These are phyloP conservation scores for Colletotrichum sp. DNA, from an alignment of 2,329 filamentous ascomycete genomes.

Conservation along the genomic window DNA sequence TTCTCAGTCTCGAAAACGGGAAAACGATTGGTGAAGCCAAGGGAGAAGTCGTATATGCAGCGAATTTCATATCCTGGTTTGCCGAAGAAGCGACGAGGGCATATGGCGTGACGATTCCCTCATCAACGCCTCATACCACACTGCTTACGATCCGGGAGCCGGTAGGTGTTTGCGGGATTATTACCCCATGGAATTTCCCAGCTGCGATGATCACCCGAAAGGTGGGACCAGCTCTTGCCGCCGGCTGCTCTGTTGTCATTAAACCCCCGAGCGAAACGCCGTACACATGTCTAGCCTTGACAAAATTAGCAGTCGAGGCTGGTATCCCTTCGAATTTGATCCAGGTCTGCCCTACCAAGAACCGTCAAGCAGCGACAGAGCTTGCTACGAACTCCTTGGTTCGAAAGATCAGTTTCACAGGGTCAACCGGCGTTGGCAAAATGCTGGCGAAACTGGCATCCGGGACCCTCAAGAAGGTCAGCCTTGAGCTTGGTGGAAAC, in stretches of 20 bases:
- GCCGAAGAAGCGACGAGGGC: constrained; percentile 52
- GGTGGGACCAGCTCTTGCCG: constrained; percentile 61
- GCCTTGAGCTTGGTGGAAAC: constrained; percentile 77
- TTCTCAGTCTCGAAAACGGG: constrained; percentile 55
- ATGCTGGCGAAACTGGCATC: constrained; percentile 73
- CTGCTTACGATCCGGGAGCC: constrained; percentile 67
- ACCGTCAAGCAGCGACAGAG: constrained; percentile 17
- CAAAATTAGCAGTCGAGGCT: constrained; percentile 67
- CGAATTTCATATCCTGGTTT: constrained; percentile 63
- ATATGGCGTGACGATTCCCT: constrained; percentile 56
- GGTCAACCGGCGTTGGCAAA: constrained; percentile 52
- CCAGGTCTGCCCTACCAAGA: constrained; percentile 32
- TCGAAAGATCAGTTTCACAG: constrained; percentile 77
- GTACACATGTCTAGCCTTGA: constrained; percentile 69
- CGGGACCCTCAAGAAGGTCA: constrained; percentile 74
- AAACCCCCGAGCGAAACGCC: constrained; percentile 75
- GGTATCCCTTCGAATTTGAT: constrained; percentile 72
- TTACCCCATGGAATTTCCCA: constrained; percentile 71
- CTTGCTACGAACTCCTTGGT: constrained; percentile 43
- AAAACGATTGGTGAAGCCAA: constrained; percentile 60
- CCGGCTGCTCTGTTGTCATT: constrained; percentile 73
- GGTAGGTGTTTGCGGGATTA: constrained; percentile 70
- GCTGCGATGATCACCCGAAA: constrained; percentile 55
- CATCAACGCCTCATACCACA: constrained; percentile 58
- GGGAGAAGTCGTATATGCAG: constrained; percentile 60